These are phyloP conservation scores for Malassezia restricta DNA, from an alignment of 1,284 basidiomycete species.

Conservation along the genomic window DNA sequence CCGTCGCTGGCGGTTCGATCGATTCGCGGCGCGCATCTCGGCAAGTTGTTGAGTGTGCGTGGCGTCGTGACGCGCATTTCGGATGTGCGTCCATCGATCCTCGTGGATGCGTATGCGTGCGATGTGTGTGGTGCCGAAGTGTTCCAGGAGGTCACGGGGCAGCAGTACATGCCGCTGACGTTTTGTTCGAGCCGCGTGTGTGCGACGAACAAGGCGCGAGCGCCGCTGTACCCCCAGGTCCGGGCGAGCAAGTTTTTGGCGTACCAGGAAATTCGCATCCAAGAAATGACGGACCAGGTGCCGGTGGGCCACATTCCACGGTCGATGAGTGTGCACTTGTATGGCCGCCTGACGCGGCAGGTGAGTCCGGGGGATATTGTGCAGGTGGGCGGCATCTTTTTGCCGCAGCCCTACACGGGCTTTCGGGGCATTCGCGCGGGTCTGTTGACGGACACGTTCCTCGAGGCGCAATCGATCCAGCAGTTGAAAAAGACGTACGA, in stretches of 20 bases:
- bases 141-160: constrained; percentile 92
- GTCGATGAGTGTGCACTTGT: constrained; percentile 89
- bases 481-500: constrained; percentile 97
- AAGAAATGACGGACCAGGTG: constrained; percentile 99
- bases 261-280: constrained; percentile 97
- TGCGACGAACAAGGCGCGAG: constrained; percentile 71
- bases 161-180: constrained; percentile 74
- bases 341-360: constrained; percentile 73
- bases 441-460: constrained; percentile 88
- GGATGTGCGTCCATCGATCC: constrained; percentile 92
- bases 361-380: constrained; percentile 95
- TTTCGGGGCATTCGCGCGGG: constrained; percentile 83
- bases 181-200: constrained; percentile 64
- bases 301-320: constrained; percentile 97
- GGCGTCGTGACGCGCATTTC: constrained; percentile 97
- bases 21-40: constrained; percentile 72
- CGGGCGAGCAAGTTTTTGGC: constrained; percentile 91
- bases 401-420: constrained; percentile 78
- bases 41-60: constrained; percentile 83
- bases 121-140: constrained; percentile 96
- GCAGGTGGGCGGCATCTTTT: constrained; percentile 75
- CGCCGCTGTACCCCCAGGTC: constrained; percentile 94
- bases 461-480: constrained; percentile 77
- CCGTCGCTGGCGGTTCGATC: constrained; percentile 69
- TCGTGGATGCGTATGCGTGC: constrained; percentile 97